These are phyloP conservation scores for Candida sakaeoensis DNA, from an alignment of 805 yeast genomes.

Conservation along the genomic window DNA sequence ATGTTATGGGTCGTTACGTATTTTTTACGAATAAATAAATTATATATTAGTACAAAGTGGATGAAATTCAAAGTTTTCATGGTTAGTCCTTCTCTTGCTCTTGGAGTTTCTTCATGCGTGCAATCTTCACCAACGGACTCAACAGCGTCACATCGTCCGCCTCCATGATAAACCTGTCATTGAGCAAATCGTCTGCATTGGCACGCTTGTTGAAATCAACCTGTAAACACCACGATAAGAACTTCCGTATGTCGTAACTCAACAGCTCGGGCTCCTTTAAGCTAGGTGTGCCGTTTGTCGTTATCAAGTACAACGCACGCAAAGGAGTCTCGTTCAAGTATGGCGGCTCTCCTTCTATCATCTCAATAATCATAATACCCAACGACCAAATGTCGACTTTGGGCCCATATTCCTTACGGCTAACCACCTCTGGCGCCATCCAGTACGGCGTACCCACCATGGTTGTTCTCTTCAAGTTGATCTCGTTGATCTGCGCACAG, in stretches of 20 bases:
- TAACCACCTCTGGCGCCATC: conserved; percentile 99
- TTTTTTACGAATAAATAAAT: neutral
- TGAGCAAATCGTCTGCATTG: conserved; percentile 67
- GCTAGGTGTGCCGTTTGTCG: conserved; percentile 94
- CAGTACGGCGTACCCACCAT: conserved; percentile 99
- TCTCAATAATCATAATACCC: conserved; percentile 97
- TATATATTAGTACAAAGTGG: neutral
- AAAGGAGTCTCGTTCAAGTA: conserved; percentile 94
- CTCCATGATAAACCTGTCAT: conserved; percentile 59
- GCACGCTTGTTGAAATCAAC: conserved; percentile 83
- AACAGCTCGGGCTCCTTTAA: conserved; percentile 83
- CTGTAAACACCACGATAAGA: conserved; percentile 73
- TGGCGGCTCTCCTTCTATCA: conserved; percentile 99
- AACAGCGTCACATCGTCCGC: conserved; percentile 60
- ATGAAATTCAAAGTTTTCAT: no score
- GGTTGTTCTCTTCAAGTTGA: conserved; percentile 83
- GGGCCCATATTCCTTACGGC: conserved; percentile 91
- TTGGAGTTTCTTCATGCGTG: conserved; percentile 55
- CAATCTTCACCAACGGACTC: conserved; percentile 72
- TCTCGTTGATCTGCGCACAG: conserved; percentile 72
- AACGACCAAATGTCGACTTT: conserved; percentile 97
- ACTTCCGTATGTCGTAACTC: conserved; percentile 60
- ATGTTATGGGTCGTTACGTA: no score
- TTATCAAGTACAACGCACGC: conserved; percentile 88
- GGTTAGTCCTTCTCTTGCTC: conserved; percentile 1